A percentile compares a stretch with the other conserved stretches of the same genome.
phyloP scores from a whole-genome alignment of 1,139 yeast species.

The Lodderomyces orthopsilosis region DNA sequence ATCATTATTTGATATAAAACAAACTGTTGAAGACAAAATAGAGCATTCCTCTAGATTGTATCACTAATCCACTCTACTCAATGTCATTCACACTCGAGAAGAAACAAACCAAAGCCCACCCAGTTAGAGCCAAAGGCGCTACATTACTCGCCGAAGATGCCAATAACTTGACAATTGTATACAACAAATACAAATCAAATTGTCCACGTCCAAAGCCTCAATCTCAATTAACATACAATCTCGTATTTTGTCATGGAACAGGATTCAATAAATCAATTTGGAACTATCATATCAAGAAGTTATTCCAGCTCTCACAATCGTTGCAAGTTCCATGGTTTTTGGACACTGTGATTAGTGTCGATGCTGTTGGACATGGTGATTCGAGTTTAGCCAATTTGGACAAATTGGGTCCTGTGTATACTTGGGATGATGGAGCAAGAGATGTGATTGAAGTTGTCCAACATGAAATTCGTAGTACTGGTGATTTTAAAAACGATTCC shows the following conservation, averaged over 20 bases:
- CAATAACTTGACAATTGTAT: conserved; percentile 28
- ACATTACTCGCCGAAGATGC: conserved; percentile 25
- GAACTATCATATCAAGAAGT: conserved; percentile 53
- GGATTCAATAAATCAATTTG: conserved; percentile 68
- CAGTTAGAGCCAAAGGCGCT: conserved; percentile 33
- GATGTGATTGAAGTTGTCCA: conserved; percentile 53
- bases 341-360: conserved; percentile 48
- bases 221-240: conserved; percentile 38
- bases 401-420: conserved; percentile 50
- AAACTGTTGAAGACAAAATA: background rate
- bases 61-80: background rate
- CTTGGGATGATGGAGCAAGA: conserved; percentile 67
- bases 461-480: conserved; percentile 31
- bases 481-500: conserved; percentile 38
- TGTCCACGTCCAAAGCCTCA: conserved; percentile 15
- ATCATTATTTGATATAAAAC: too few species aligned
- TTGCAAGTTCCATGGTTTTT: conserved; percentile 26
- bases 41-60: background rate
- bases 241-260: conserved; percentile 65
- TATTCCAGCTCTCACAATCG: conserved; percentile 29
- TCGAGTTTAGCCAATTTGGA: conserved; percentile 53
- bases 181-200: conserved; percentile 32
- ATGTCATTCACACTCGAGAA: conserved; percentile 23
- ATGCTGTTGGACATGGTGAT: conserved; percentile 67
- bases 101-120: conserved; percentile 27